Conservation (phyloP, 306 rosid genomes). For the Crotalaria pallida region DNA sequence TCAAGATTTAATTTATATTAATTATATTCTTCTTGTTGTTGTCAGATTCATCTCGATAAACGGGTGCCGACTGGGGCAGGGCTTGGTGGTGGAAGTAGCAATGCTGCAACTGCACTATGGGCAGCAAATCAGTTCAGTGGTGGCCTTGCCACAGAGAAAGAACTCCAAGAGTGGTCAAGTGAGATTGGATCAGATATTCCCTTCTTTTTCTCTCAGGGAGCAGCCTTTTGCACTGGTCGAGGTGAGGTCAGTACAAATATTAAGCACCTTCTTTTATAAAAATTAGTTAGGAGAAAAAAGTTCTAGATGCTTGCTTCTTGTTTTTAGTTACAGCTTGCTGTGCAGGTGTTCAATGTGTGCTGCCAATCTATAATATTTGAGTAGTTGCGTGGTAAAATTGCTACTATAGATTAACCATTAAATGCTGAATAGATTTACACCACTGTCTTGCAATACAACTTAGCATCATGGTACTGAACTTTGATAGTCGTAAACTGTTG, state of each 20-base stretch:
- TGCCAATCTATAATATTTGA: slow-evolving; percentile 1
- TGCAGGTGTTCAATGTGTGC: background rate
- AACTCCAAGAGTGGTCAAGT: slow-evolving; percentile 94
- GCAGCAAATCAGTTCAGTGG: slow-evolving; percentile 93
- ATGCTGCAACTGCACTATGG: slow-evolving; percentile 98
- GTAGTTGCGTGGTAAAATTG: background rate
- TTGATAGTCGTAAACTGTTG: background rate
- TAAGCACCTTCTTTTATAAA: slow-evolving; percentile 18
- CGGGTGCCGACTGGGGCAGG: slow-evolving; percentile 97
- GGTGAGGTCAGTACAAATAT: slow-evolving; percentile 74
- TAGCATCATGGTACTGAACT: background rate
- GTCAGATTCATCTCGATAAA: slow-evolving; percentile 92
- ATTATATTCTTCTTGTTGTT: slow-evolving; percentile 1
- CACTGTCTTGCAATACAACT: background rate
- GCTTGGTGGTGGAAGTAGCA: slow-evolving; percentile 99
- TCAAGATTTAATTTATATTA: background rate
- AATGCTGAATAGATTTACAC: slow-evolving; percentile 3
- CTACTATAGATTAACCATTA: background rate
- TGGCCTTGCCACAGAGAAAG: slow-evolving; percentile 72
- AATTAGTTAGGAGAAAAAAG: background rate
- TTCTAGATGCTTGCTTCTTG: background rate
- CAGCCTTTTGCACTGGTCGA: slow-evolving; percentile 95
- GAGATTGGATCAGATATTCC: slow-evolving; percentile 98
- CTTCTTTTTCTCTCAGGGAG: slow-evolving; percentile 93
- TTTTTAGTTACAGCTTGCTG: background rate